Conservation (phyloP, 345 rosid genomes). For the Mangifera indica region DNA sequence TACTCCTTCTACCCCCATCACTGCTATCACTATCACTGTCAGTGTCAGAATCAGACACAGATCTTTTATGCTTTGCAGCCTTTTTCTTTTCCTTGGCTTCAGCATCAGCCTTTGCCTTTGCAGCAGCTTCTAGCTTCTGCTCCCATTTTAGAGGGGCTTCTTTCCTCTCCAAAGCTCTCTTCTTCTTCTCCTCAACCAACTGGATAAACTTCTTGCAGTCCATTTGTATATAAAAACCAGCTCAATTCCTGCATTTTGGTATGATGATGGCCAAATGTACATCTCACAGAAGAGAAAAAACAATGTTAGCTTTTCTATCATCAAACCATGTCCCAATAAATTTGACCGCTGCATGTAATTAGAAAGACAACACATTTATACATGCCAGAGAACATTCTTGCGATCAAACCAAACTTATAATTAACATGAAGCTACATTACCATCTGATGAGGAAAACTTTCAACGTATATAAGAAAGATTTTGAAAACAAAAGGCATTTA, state of each 20-base stretch:
- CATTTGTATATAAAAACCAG: conserved; percentile 59
- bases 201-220: conserved; percentile 96
- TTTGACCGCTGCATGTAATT: not conserved
- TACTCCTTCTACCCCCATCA: conserved; percentile 48
- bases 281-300: conserved; percentile 96
- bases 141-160: conserved; percentile 96
- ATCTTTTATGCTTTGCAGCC: conserved; percentile 50
- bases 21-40: conserved; percentile 45
- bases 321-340: not conserved
- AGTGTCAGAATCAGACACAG: conserved; percentile 38
- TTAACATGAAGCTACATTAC: not conserved
- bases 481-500: not conserved
- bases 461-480: too few species aligned
- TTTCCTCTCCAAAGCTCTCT: conserved; percentile 67
- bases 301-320: conserved; percentile 77
- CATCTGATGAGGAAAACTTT: not conserved
- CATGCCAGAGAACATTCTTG: not conserved
- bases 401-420: not conserved
- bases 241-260: conserved; percentile 85
- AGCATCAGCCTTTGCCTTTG: conserved; percentile 64
- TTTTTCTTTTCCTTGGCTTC: conserved; percentile 63
- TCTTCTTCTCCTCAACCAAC: conserved; percentile 93
- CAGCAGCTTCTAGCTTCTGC: conserved; percentile 93
- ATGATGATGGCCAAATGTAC: conserved; percentile 74
- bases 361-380: not conserved